phyloP scores from a whole-genome alignment of 2,329 filamentous ascomycete genomes.

The Talaromyces sp. region DNA sequence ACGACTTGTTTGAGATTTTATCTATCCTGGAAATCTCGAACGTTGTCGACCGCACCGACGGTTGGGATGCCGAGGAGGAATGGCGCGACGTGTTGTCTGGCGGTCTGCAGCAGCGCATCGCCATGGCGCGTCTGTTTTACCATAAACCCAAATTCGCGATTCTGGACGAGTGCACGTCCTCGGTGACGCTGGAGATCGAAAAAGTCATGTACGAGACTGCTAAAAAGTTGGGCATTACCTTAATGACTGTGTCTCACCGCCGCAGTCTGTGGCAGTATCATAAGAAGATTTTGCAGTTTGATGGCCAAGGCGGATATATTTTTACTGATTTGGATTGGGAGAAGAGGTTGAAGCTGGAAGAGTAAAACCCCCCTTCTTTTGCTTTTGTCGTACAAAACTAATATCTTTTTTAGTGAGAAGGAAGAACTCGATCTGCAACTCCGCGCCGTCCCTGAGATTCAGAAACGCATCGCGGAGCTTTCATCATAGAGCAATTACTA shows the following conservation, averaged over 20 bases:
- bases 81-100: constrained; percentile 93
- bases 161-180: constrained; percentile 91
- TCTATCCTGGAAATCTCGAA: constrained; percentile 75
- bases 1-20: constrained; percentile 72
- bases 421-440: constrained; percentile 86
- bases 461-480: constrained; percentile 78
- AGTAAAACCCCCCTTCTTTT: constrained; percentile 45
- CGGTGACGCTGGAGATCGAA: constrained; percentile 91
- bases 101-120: constrained; percentile 89
- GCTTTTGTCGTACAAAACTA: background rate
- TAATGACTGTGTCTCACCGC: constrained; percentile 94
- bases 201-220: constrained; percentile 96
- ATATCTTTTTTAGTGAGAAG: constrained; percentile 58
- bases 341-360: constrained; percentile 75
- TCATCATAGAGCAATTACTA: constrained; percentile 36
- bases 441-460: constrained; percentile 78
- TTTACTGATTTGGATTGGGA: constrained; percentile 90
- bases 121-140: constrained; percentile 94
- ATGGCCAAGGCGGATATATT: constrained; percentile 85
- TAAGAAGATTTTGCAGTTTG: constrained; percentile 89
- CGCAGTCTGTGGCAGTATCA: constrained; percentile 96
- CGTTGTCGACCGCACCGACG: constrained; percentile 71
- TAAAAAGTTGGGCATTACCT: constrained; percentile 81
- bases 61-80: constrained; percentile 91
- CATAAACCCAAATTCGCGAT: constrained; percentile 91